Conservation (phyloP, 805 yeast genomes). For the Candida easanensis region DNA sequence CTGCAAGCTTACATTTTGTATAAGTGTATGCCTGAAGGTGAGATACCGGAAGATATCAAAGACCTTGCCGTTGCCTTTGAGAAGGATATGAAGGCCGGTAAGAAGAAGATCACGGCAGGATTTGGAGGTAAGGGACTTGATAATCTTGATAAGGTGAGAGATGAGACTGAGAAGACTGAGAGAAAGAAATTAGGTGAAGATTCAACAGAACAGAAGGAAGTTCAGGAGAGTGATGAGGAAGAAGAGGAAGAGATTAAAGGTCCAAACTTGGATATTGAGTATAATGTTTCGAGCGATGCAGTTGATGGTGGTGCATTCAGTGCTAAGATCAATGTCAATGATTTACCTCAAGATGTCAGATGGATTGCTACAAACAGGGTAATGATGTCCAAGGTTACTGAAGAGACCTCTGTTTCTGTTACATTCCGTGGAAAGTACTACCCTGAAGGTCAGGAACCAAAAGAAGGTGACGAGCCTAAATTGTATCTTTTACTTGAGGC, state of each 20-base stretch:
- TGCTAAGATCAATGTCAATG: constrained; percentile 76
- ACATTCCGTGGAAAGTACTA: constrained; percentile 81
- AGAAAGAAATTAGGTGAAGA: constrained; percentile 47
- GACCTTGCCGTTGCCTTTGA: constrained; percentile 54
- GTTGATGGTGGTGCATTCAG: constrained; percentile 56
- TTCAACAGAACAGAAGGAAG: constrained; percentile 21
- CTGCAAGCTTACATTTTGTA: constrained; percentile 59
- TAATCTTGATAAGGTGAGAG: constrained; percentile 63
- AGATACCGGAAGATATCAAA: constrained; percentile 49
- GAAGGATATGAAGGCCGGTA: constrained; percentile 62
- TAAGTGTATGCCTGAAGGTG: constrained; percentile 46
- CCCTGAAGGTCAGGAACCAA: constrained; percentile 55
- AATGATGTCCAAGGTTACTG: constrained; percentile 60
- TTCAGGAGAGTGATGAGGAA: constrained; percentile 20
- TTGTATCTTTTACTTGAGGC: constrained; percentile 79
- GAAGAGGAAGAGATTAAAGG: constrained; percentile 19
- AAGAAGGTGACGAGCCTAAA: constrained; percentile 64
- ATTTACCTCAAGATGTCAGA: constrained; percentile 76
- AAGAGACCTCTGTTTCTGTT: constrained; percentile 69
- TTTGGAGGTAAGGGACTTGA: constrained; percentile 94
- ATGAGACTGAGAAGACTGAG: constrained; percentile 47
- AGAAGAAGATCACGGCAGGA: constrained; percentile 65
- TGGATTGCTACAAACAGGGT: constrained; percentile 75
- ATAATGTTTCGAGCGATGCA: constrained; percentile 50
- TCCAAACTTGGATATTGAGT: constrained; percentile 39